These are phyloP conservation scores for Russula dissimulans DNA, from an alignment of 768 basidiomycete genomes.

Conservation along the genomic window DNA sequence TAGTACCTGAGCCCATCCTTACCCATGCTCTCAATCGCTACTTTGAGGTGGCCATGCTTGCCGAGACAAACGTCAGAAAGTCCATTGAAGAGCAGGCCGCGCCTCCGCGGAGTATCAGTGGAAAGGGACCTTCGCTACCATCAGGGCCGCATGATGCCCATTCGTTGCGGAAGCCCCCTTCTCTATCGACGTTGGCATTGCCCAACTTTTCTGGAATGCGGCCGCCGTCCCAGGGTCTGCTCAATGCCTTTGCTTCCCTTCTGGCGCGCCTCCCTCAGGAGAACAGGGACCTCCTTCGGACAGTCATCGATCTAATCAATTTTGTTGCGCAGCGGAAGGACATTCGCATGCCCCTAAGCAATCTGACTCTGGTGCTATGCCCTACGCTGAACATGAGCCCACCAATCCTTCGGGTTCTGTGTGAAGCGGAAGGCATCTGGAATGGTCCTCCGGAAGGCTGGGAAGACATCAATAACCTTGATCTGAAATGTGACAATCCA, in stretches of 20 bases:
- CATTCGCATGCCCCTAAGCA: conserved; percentile 91
- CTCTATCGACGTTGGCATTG: conserved; percentile 69
- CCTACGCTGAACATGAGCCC: conserved; percentile 79
- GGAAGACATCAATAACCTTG: conserved; percentile 5
- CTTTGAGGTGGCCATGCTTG: conserved; percentile 69
- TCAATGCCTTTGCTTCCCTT: conserved; percentile 51
- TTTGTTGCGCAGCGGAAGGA: conserved; percentile 59
- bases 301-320: conserved; percentile 71
- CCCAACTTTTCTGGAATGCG: conserved; percentile 53
- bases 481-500: neutral
- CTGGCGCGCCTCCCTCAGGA: conserved; percentile 64
- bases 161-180: conserved; percentile 63
- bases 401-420: conserved; percentile 58
- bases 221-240: conserved; percentile 49
- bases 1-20: conserved; percentile 83
- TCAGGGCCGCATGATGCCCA: conserved; percentile 24
- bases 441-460: conserved; percentile 24
- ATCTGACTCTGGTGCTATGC: conserved; percentile 79
- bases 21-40: conserved; percentile 60
- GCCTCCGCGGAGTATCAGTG: conserved; percentile 10
- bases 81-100: conserved; percentile 10
- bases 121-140: conserved; percentile 10
- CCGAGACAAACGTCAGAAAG: conserved; percentile 38
- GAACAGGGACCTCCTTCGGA: conserved; percentile 76
- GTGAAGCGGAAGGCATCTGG: conserved; percentile 68